Evolutionary conservation across 495 filamentous ascomycete genomes (phyloP), one percentile per base, ranked within the genome.

Genomic region (Rostrohypoxylon terebratum): DNA sequence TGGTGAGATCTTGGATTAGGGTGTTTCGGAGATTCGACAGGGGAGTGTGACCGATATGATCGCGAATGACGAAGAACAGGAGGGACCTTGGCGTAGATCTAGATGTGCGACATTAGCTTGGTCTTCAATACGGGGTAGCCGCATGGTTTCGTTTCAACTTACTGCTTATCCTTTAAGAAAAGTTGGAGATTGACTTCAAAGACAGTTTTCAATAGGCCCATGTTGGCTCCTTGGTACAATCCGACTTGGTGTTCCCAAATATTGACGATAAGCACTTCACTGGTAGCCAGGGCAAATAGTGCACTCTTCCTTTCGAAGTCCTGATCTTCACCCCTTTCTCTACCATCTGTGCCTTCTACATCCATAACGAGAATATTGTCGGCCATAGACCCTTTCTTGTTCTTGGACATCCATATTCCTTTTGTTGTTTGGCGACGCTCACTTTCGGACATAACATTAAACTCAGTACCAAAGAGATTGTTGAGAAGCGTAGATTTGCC

Each of bases 181-280:
- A 99, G 83, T 81, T 98, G 96, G 75, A 99, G 77, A 78, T 99
- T 98, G 76, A 99, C 96, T 82, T 99, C 96, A 76, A 99, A 99
- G 5, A 99, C 96, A 10, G 96, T 98, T 84, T 99, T 99, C 66
- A 99, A 80, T 68, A 99, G 79, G 2, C 96, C 96, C 96, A 99
- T 99, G 80, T 99, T 99, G 66, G 96, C 96, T 59, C 96, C 96
- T 81, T 99, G 96, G 77, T 99, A 99, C 76, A 99, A 81, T 20
- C 96, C 96, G 55, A 99, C 96, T 81, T 99, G 96, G 80, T 97
- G 94, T 82, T 99, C 96, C 96, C 96, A 99, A 68, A 99, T 94
- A 75, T 99, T 99, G 77, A 99, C 92, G 78, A 99, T 96, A 66
- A 99, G 85, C 57, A 99, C 96, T 84, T 99, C 96, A 81, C 95